These are phyloP conservation scores for Brassica incana DNA, from an alignment of 345 rosid species.

Conservation along the genomic window DNA sequence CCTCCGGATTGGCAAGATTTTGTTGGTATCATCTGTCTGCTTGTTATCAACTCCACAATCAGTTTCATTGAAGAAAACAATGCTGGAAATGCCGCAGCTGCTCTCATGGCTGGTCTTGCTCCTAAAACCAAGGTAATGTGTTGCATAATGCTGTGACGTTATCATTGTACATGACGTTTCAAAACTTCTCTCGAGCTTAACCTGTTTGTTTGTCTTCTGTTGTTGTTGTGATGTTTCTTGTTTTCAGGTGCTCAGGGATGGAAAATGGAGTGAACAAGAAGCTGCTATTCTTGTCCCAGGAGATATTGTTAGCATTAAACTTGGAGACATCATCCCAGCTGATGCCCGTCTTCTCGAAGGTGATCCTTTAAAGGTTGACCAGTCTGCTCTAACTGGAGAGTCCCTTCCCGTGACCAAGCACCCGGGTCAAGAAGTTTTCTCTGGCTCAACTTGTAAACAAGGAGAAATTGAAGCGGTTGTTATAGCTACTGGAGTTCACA, in stretches of 20 bases:
- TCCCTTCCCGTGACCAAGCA: slow-evolving; percentile 63
- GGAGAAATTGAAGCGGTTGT: slow-evolving; percentile 48
- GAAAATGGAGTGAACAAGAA: slow-evolving; percentile 49
- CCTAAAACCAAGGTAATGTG: slow-evolving; percentile 43
- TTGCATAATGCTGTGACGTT: neutral
- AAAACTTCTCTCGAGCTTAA: neutral
- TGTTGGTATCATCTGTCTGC: slow-evolving; percentile 46
- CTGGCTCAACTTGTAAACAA: slow-evolving; percentile 48
- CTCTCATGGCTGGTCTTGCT: slow-evolving; percentile 49
- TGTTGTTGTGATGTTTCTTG: slow-evolving; percentile 17
- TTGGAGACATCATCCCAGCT: slow-evolving; percentile 88
- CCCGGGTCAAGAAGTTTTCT: slow-evolving; percentile 46
- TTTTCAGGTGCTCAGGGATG: slow-evolving; percentile 45
- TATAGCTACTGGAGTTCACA: slow-evolving; percentile 46
- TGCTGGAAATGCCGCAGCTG: slow-evolving; percentile 45
- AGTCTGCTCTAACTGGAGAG: slow-evolving; percentile 86
- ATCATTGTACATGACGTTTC: neutral
- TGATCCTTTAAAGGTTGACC: slow-evolving; percentile 84
- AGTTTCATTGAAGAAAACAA: slow-evolving; percentile 48
- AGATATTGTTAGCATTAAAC: slow-evolving; percentile 56
- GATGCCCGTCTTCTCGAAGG: slow-evolving; percentile 92
- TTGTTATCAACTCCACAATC: slow-evolving; percentile 45
- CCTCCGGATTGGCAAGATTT: slow-evolving; percentile 50
- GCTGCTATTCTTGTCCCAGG: slow-evolving; percentile 47
- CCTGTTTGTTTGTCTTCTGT: slow-evolving; percentile 11